Evolutionary conservation across 768 basidiomycete species (phyloP).

Genomic region (Suillus brevipes): DNA sequence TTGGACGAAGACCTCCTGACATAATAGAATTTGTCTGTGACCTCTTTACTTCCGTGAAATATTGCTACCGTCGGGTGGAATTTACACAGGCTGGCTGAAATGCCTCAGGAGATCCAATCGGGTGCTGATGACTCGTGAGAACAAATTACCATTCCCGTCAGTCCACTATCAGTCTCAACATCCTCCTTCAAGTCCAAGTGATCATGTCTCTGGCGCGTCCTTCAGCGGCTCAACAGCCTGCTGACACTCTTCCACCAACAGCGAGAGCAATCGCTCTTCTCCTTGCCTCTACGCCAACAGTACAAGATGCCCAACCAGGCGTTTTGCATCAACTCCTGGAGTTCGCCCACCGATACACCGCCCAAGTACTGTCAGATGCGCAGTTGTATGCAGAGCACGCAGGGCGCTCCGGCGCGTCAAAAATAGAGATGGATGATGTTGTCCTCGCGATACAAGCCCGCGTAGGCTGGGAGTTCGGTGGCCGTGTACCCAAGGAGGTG

Average conservation of each 20-base stretch:
- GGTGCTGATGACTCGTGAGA: neutral
- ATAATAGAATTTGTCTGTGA: neutral
- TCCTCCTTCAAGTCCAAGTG: neutral
- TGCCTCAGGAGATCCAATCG: too few relatives aligned
- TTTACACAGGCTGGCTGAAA: too few relatives aligned
- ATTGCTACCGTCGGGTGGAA: neutral
- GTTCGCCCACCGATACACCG: conserved; percentile 81
- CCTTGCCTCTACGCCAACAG: conserved; percentile 78
- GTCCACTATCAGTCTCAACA: neutral
- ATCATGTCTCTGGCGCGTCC: conserved; percentile 40
- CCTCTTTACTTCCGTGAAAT: neutral
- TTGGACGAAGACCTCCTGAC: neutral
- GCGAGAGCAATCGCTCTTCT: conserved; percentile 83
- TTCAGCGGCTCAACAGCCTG: conserved; percentile 30
- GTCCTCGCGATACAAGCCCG: conserved; percentile 82
- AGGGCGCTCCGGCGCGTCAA: conserved; percentile 57
- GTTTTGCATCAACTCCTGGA: conserved; percentile 87
- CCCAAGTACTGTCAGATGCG: conserved; percentile 81
- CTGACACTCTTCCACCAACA: conserved; percentile 79
- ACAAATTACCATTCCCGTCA: neutral
- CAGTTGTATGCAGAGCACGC: conserved; percentile 88
- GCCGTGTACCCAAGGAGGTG: conserved; percentile 87
- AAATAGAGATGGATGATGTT: conserved; percentile 82
- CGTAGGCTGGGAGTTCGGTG: conserved; percentile 92
- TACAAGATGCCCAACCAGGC: conserved; percentile 84